These are phyloP conservation scores for Solanum pinnatisectum DNA, from an alignment of 257 asterid species.

Conservation along the genomic window DNA sequence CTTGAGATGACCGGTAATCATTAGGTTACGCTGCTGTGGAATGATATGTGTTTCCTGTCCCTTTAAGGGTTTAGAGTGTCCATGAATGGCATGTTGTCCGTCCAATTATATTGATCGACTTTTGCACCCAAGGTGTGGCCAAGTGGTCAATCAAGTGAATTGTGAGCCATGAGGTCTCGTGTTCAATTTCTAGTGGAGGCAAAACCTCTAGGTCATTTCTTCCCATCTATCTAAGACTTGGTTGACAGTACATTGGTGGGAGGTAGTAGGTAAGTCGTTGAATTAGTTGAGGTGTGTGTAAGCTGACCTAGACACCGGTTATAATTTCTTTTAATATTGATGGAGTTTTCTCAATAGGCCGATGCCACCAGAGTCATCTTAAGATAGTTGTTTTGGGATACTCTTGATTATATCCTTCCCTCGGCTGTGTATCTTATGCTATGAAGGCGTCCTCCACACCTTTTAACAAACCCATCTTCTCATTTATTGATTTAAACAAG, in stretches of 20 bases:
- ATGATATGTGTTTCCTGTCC: background rate
- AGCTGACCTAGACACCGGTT: background rate
- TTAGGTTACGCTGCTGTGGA: background rate
- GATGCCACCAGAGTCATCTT: background rate
- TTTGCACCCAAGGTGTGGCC: background rate
- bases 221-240: background rate
- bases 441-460: background rate
- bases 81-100: background rate
- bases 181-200: background rate
- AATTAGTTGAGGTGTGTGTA: background rate
- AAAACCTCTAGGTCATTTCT: background rate
- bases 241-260: background rate
- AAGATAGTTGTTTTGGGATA: background rate
- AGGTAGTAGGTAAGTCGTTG: background rate
- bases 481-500: constrained; percentile 1
- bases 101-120: background rate
- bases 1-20: constrained; percentile 84
- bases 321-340: background rate
- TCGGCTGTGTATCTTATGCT: background rate
- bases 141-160: background rate
- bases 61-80: background rate
- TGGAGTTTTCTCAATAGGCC: background rate
- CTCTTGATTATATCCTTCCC: background rate
- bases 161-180: background rate
- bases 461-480: background rate